phyloP scores from a whole-genome alignment of 2,329 filamentous ascomycete species.

The Apiospora sp. region DNA sequence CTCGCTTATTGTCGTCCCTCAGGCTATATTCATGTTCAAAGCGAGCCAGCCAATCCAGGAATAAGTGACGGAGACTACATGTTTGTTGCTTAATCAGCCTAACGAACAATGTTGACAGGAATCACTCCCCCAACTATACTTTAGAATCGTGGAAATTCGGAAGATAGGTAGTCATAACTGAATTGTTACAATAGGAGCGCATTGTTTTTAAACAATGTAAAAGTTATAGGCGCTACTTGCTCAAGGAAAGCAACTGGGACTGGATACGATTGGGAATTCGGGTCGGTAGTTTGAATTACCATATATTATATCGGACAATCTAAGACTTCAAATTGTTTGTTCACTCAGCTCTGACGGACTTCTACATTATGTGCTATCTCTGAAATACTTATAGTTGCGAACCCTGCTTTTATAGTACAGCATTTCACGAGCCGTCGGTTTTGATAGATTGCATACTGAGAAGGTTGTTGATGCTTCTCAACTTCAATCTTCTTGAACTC shows the following conservation, averaged over 20 bases:
- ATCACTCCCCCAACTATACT: no score
- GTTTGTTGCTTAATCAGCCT: no score
- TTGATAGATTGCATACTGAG: background rate
- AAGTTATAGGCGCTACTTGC: background rate
- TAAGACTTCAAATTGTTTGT: background rate
- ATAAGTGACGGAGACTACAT: slow-evolving; percentile 20
- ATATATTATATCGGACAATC: background rate
- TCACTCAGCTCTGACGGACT: no score
- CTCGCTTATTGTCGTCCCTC: slow-evolving; percentile 56
- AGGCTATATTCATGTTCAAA: slow-evolving; percentile 55
- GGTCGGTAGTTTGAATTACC: background rate
- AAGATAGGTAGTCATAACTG: background rate
- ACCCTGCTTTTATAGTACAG: no score
- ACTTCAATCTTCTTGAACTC: background rate
- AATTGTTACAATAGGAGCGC: no score
- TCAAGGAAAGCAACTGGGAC: background rate
- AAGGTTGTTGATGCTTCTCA: background rate
- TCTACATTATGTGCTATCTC: no score
- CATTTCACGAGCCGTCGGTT: background rate
- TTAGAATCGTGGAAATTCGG: background rate
- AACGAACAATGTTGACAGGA: no score
- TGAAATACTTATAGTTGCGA: no score
- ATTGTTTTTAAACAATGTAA: background rate
- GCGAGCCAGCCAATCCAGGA: slow-evolving; percentile 38
- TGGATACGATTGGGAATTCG: background rate